Conservation (phyloP, 2,329 filamentous ascomycete genomes). For the Alternaria ventricosa region DNA sequence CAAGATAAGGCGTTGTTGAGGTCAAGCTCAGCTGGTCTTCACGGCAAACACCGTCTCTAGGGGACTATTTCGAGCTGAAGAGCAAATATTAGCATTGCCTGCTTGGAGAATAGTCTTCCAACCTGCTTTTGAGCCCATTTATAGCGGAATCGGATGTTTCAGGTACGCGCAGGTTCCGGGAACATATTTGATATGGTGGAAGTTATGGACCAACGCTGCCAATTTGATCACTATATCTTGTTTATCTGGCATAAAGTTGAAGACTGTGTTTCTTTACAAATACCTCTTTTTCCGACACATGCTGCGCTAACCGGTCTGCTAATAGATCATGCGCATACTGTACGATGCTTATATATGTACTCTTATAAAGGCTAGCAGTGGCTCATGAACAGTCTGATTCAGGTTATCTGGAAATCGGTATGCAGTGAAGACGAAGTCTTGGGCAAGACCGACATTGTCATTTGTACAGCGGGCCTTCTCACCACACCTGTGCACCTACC, state of each 20-base stretch:
- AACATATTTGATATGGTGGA: background rate
- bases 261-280: background rate
- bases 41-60: background rate
- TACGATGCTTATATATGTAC: background rate
- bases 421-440: background rate
- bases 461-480: background rate
- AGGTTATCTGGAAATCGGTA: background rate
- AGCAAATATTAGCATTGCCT: background rate
- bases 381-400: background rate
- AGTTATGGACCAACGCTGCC: background rate
- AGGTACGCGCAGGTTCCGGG: background rate
- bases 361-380: background rate
- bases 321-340: background rate
- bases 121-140: background rate
- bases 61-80: background rate
- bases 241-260: background rate
- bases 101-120: background rate
- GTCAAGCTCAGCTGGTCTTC: background rate
- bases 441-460: background rate
- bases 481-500: background rate
- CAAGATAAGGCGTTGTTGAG: background rate
- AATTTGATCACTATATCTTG: background rate
- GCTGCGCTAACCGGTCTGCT: background rate
- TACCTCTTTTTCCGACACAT: background rate
- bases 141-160: background rate